A percentile compares a stretch with the other conserved stretches of the same genome.
Evolutionary conservation across 2,329 filamentous ascomycete genomes (phyloP).

Genomic region (Aureobasidium zeae): DNA sequence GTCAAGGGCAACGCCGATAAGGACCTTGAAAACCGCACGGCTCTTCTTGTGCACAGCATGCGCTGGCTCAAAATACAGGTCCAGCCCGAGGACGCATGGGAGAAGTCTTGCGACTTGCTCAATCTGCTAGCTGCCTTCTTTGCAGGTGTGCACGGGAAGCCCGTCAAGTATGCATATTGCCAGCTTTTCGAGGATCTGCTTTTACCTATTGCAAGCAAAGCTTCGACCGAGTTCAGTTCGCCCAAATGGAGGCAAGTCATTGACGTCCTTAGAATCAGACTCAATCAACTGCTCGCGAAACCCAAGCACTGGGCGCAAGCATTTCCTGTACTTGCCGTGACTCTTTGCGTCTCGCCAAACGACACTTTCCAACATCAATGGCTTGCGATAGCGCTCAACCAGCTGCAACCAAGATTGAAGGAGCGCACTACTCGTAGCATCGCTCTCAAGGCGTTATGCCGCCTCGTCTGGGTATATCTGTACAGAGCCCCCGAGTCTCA

Average conservation of each 20-base stretch:
- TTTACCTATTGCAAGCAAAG: constrained; percentile 75
- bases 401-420: constrained; percentile 71
- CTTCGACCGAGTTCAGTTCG: constrained; percentile 65
- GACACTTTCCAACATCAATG: constrained; percentile 81
- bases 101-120: constrained; percentile 82
- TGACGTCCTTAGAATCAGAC: constrained; percentile 63
- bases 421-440: constrained; percentile 70
- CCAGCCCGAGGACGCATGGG: constrained; percentile 66
- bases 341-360: constrained; percentile 78
- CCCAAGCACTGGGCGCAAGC: constrained; percentile 84
- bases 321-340: constrained; percentile 76
- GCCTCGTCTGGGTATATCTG: constrained; percentile 88
- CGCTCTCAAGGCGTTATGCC: constrained; percentile 80
- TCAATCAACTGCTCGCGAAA: constrained; percentile 80
- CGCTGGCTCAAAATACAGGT: constrained; percentile 73
- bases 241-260: constrained; percentile 84
- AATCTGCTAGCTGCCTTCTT: constrained; percentile 73
- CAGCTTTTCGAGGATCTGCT: constrained; percentile 81
- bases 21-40: constrained; percentile 71
- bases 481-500: constrained; percentile 70
- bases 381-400: constrained; percentile 65
- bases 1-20: constrained; percentile 58
- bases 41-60: constrained; percentile 84
- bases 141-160: constrained; percentile 72
- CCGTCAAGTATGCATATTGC: constrained; percentile 89